phyloP scores from a whole-genome alignment of 2,329 filamentous ascomycete species.

The Exophiala dermatitidis region DNA sequence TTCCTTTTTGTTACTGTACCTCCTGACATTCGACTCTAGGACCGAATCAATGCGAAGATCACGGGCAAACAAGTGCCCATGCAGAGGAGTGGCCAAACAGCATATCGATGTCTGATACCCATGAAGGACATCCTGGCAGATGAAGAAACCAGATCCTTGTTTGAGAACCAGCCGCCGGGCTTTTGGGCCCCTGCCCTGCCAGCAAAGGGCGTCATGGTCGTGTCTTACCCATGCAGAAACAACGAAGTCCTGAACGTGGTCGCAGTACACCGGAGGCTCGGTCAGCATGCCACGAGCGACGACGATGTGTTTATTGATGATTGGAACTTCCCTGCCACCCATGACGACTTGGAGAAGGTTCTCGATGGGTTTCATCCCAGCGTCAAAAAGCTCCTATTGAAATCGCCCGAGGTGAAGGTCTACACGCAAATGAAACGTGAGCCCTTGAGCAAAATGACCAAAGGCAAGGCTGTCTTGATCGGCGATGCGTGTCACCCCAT shows the following conservation, averaged over 20 bases:
- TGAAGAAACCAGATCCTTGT: slow-evolving; percentile 22
- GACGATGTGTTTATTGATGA: slow-evolving; percentile 25
- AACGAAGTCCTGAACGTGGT: slow-evolving; percentile 25
- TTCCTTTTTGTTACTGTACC: slow-evolving; percentile 1
- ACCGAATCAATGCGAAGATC: slow-evolving; percentile 24
- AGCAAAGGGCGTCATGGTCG: slow-evolving; percentile 26
- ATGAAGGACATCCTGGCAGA: slow-evolving; percentile 26
- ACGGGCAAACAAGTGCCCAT: slow-evolving; percentile 25
- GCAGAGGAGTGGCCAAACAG: slow-evolving; percentile 26
- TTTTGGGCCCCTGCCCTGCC: slow-evolving; percentile 27
- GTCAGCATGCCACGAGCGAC: slow-evolving; percentile 19
- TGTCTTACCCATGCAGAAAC: slow-evolving; percentile 27
- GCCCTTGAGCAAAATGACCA: slow-evolving; percentile 40
- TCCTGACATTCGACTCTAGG: slow-evolving; percentile 15
- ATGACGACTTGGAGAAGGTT: slow-evolving; percentile 23
- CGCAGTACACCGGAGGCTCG: slow-evolving; percentile 23
- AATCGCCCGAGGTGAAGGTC: slow-evolving; percentile 26
- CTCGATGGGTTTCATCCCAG: slow-evolving; percentile 25
- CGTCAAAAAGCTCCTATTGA: slow-evolving; percentile 23
- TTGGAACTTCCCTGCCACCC: slow-evolving; percentile 27
- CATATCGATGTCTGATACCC: slow-evolving; percentile 26
- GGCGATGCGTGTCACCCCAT: slow-evolving; percentile 49
- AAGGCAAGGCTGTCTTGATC: slow-evolving; percentile 50
- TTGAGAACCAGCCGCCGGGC: slow-evolving; percentile 24
- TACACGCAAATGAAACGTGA: slow-evolving; percentile 27